A percentile compares a stretch with the other conserved stretches of the same genome.
Conservation (phyloP, 2,329 filamentous ascomycete genomes). For the Phoma sp. region DNA sequence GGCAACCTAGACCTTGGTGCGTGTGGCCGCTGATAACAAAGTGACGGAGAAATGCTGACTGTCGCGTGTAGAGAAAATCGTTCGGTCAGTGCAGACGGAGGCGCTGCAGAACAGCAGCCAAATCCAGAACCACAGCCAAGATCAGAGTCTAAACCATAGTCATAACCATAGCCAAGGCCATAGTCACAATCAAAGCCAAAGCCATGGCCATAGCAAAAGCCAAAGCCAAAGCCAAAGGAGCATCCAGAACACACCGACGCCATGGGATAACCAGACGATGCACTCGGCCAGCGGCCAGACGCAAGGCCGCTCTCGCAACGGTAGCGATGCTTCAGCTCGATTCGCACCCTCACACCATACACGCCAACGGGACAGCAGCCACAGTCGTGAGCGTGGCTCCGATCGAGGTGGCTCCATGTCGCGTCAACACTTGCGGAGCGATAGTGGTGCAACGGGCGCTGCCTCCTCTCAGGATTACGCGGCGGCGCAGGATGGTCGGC, state of each 20-base stretch:
- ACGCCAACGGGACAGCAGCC: conserved; percentile 47
- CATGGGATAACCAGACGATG: conserved; percentile 67
- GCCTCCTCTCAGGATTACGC: conserved; percentile 81
- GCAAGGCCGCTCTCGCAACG: conserved; percentile 39
- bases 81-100: conserved; percentile 80
- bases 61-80: conserved; percentile 80
- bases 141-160: too few species aligned
- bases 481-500: conserved; percentile 75
- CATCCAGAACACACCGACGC: conserved; percentile 64
- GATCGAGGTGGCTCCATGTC: conserved; percentile 49
- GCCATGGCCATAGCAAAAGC: conserved; percentile 22
- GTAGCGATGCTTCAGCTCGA: conserved; percentile 43
- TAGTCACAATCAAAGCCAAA: too few species aligned
- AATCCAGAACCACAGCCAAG: conserved; percentile 33
- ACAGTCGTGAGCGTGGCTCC: conserved; percentile 46
- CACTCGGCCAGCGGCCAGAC: conserved; percentile 59
- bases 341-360: conserved; percentile 36
- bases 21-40: conserved; percentile 28
- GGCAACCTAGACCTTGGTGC: conserved; percentile 91
- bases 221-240: conserved; percentile 46
- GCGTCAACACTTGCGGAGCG: conserved; percentile 71
- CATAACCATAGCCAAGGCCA: too few species aligned
- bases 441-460: conserved; percentile 75
- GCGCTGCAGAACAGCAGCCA: conserved; percentile 37
- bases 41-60: conserved; percentile 14